Conservation (phyloP, 805 yeast species). For the Candida broadrunensis region DNA sequence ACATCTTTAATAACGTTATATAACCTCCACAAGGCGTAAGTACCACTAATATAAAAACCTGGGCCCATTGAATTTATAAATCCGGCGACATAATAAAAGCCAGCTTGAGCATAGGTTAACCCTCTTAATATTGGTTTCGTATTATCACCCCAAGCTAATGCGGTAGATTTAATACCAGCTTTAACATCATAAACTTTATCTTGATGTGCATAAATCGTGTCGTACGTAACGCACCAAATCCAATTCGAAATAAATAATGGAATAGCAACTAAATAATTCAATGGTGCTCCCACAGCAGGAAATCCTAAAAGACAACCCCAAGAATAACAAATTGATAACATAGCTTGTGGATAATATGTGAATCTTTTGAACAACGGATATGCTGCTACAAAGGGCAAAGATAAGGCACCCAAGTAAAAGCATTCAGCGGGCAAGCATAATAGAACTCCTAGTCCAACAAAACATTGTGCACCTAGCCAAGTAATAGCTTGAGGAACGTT, state of each 20-base stretch:
- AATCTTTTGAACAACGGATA: constrained; percentile 94
- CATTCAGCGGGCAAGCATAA: constrained; percentile 75
- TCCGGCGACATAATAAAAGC: constrained; percentile 66
- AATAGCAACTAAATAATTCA: constrained; percentile 71
- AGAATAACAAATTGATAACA: constrained; percentile 76
- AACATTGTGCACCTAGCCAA: constrained; percentile 72
- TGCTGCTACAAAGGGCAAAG: constrained; percentile 74
- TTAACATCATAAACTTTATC: constrained; percentile 83
- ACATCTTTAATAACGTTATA: constrained; percentile 68
- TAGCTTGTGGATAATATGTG: constrained; percentile 92
- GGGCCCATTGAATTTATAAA: constrained; percentile 79
- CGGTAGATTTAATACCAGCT: constrained; percentile 95
- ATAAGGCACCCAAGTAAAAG: constrained; percentile 76
- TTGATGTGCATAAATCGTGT: constrained; percentile 96
- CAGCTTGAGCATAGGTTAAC: constrained; percentile 66
- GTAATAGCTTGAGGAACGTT: constrained; percentile 62
- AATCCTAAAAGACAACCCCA: constrained; percentile 96
- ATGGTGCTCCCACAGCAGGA: constrained; percentile 87
- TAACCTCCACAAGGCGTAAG: constrained; percentile 67
- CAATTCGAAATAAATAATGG: constrained; percentile 76
- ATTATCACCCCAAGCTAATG: constrained; percentile 86
- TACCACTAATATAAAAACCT: constrained; percentile 67
- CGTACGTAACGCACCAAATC: constrained; percentile 94
- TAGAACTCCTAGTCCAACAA: constrained; percentile 69
- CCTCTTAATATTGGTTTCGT: constrained; percentile 69